Base-by-base conservation (phyloP, 225 moss, liverwort and hornwort species). In the Asterella californica region DNA sequence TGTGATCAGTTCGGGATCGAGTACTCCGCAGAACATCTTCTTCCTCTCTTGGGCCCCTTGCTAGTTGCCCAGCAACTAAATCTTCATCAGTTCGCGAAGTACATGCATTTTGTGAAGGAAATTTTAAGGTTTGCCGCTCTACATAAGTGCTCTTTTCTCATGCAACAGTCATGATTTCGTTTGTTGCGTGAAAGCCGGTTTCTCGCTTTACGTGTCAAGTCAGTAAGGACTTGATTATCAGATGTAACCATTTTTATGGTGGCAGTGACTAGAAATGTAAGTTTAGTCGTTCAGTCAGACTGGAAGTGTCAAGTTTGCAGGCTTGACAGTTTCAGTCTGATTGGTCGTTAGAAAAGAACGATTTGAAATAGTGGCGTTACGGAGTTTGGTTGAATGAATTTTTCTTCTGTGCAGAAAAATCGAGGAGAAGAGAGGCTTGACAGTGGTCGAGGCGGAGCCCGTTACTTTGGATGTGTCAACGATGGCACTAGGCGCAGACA, bases 51-150 rank as follows among this genome's bases (percentile, higher is more conserved):
- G 78, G 84, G 91, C 66, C 96, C 96, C 55, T 78, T 96, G 81
- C 87, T 96, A 75, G 83, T 87, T 81, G 96, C 90, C 12, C 94
- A 94, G 89, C 96, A 96, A 88, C 90, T 96, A 36, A 96, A 92
- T 79, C 91, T 94, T 72, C 92, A 96, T 33, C 94, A 94, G 55
- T 96, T 96, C 82, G 96, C 96, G 18, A 96, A 96, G 85, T 96
- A 91, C 67, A 96, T 96, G 96, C 94, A 96, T 75, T 96, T 96
- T 70, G 90, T 96, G 50, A 96, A 96, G 83, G 96, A 96, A 65
- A 87, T 96, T 75, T 83, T 96, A 76, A 96, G 92, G 96, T 96
- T 87, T 50, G 53, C 33, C 17, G 18, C 29, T 7, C 49, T 14
- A 62, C 72, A 8, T 54, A 30, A 9, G 10, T 15, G 24, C 73